Conservation (phyloP, 2,329 filamentous ascomycete species). For the Hymenoscyphus fructigenus region DNA sequence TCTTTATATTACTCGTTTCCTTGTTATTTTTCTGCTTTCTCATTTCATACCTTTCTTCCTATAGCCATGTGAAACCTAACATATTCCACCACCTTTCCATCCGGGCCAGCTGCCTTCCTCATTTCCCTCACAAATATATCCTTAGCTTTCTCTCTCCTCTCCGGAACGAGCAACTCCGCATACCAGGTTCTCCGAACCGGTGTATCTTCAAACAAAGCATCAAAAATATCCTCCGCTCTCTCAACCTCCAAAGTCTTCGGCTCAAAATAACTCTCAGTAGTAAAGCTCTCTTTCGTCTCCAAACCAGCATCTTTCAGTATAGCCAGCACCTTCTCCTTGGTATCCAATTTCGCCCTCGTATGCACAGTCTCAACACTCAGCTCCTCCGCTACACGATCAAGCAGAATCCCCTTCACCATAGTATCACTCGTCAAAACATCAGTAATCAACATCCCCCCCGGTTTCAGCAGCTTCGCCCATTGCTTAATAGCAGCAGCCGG, state of each 20-base stretch:
- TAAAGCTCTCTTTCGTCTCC: conserved; percentile 16
- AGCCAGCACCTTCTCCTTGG: conserved; percentile 10
- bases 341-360: conserved; percentile 11
- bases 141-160: conserved; percentile 10
- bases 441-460: conserved; percentile 20
- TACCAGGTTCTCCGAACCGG: conserved; percentile 16
- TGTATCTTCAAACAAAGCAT: conserved; percentile 14
- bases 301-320: conserved; percentile 19
- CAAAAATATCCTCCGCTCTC: conserved; percentile 17
- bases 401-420: conserved; percentile 12
- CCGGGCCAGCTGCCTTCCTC: conserved; percentile 15
- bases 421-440: conserved; percentile 19
- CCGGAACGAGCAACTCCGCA: conserved; percentile 13
- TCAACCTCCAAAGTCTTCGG: conserved; percentile 10
- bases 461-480: conserved; percentile 23
- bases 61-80: conserved; percentile 22
- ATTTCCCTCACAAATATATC: conserved; percentile 19
- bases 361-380: conserved; percentile 12
- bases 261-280: conserved; percentile 14
- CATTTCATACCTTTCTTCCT: conserved; percentile 14
- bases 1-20: neutral
- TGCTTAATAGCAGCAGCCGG: conserved; percentile 14
- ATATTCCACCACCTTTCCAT: conserved; percentile 18
- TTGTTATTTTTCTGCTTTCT: neutral
- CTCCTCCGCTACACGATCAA: conserved; percentile 16